These are phyloP conservation scores for Trichoderma guizhouense DNA, from an alignment of 2,329 filamentous ascomycete genomes.

Conservation along the genomic window DNA sequence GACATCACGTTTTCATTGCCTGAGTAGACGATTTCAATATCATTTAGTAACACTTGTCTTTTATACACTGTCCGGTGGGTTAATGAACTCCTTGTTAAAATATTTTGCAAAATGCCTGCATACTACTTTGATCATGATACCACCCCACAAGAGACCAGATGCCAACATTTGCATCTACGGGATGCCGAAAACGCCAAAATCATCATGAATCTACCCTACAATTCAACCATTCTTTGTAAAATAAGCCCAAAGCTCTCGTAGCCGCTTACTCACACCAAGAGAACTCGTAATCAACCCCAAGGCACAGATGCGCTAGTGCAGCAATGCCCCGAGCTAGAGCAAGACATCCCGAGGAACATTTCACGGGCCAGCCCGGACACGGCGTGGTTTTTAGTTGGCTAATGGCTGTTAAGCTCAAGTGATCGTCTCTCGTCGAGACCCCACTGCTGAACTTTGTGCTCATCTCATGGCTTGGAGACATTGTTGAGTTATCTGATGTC, in stretches of 20 bases:
- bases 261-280: neutral
- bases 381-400: neutral
- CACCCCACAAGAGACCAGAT: neutral
- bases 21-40: neutral
- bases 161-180: neutral
- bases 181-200: rapidly evolving
- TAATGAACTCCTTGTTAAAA: rapidly evolving
- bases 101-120: no score
- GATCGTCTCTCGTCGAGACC: neutral
- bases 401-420: neutral
- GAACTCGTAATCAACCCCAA: neutral
- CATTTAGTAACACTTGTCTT: neutral
- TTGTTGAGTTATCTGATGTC: neutral
- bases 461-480: neutral
- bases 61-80: neutral
- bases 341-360: neutral
- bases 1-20: neutral
- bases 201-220: neutral
- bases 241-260: neutral
- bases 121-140: neutral
- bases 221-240: neutral
- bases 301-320: neutral
- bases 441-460: neutral
- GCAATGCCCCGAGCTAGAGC: neutral
- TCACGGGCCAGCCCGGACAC: neutral